Conservation (phyloP, 2,329 filamentous ascomycete species). For the Claviceps sp. region DNA sequence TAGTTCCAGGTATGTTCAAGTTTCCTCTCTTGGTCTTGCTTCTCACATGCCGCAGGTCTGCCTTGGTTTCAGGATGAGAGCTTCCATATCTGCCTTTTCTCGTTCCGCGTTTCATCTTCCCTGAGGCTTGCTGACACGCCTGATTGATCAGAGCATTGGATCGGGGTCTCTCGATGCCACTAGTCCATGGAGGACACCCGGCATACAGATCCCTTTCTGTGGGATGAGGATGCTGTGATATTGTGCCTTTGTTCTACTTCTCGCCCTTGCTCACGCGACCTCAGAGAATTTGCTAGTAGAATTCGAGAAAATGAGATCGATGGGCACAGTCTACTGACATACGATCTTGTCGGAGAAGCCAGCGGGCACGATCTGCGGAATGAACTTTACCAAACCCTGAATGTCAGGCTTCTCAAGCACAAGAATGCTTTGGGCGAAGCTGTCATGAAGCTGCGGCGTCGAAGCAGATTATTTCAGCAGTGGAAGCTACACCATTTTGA, state of each 20-base stretch:
- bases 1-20: constrained; percentile 1
- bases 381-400: constrained; percentile 40
- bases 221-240: constrained; percentile 56
- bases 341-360: constrained; percentile 31
- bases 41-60: neutral
- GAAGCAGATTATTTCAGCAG: constrained; percentile 34
- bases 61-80: neutral
- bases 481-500: constrained; percentile 13
- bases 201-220: constrained; percentile 55
- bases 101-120: neutral
- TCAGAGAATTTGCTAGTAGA: constrained; percentile 33
- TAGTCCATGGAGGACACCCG: constrained; percentile 14
- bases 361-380: constrained; percentile 17
- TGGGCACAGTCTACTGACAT: constrained; percentile 49
- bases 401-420: constrained; percentile 43
- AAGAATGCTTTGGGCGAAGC: constrained; percentile 43
- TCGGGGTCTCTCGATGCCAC: neutral
- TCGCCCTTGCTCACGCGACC: constrained; percentile 37
- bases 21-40: neutral
- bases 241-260: constrained; percentile 46
- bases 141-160: neutral
- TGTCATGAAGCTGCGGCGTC: constrained; percentile 39
- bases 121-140: neutral
- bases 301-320: constrained; percentile 51
- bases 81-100: neutral